Evolutionary conservation across 106 monocot species (phyloP).

Genomic region (Acorus calamus): DNA sequence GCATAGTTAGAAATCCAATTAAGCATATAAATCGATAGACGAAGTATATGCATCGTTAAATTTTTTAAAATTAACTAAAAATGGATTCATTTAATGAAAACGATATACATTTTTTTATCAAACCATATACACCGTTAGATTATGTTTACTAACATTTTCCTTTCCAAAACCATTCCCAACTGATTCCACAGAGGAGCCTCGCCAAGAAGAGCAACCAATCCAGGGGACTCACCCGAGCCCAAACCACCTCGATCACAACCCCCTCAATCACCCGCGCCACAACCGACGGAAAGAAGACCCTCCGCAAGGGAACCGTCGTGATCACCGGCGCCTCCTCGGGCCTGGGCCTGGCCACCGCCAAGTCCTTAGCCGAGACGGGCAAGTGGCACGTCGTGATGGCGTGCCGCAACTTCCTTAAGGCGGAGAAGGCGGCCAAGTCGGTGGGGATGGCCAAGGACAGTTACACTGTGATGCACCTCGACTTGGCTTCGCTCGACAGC

Average conservation of each 20-base stretch:
- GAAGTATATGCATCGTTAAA: no score
- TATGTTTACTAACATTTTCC: no score
- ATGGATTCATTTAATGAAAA: no score
- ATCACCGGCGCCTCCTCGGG: conserved; percentile 93
- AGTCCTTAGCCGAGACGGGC: conserved; percentile 73
- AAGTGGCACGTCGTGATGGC: conserved; percentile 92
- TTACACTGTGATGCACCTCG: conserved; percentile 84
- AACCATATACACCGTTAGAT: no score
- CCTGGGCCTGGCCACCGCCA: conserved; percentile 84
- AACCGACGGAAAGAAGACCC: conserved; percentile 55
- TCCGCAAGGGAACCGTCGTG: conserved; percentile 68
- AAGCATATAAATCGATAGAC: no score
- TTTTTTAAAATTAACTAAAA: no score
- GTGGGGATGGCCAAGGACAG: conserved; percentile 79
- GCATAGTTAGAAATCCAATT: no score
- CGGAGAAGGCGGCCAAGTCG: conserved; percentile 75
- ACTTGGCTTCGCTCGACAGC: conserved; percentile 86
- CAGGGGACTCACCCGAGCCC: conserved; percentile 35
- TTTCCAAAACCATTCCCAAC: no score
- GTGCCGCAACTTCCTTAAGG: conserved; percentile 94
- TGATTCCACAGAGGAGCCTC: neutral
- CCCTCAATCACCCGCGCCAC: conserved; percentile 33
- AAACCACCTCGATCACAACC: conserved; percentile 29
- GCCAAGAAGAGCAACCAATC: neutral
- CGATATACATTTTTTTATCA: no score